phyloP scores from a whole-genome alignment of 129 eudicot species.

The Pseudognaphalium luteoalbum region DNA sequence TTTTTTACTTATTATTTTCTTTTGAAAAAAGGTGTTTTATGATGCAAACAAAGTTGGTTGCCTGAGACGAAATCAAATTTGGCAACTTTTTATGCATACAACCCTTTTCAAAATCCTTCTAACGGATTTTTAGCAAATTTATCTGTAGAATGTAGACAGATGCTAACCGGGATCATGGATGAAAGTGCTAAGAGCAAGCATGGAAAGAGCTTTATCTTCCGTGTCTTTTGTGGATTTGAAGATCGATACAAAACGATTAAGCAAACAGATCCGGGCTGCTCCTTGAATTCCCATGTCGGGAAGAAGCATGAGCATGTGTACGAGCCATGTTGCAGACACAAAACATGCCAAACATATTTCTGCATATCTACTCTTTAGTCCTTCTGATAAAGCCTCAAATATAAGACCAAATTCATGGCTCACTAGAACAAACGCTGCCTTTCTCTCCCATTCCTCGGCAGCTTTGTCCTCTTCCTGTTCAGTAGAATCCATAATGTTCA shows the following conservation, averaged over 20 bases:
- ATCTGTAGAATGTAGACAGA: background rate
- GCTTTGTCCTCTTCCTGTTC: conserved; percentile 68
- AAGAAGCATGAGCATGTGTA: conserved; percentile 68
- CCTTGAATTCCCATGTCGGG: conserved; percentile 78
- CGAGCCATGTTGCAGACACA: conserved; percentile 77
- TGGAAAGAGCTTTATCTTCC: conserved; percentile 67
- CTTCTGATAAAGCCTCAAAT: conserved; percentile 75
- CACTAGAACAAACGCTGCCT: conserved; percentile 62
- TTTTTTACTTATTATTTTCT: background rate
- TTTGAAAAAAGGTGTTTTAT: background rate
- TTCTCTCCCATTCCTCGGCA: conserved; percentile 78
- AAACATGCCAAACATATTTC: conserved; percentile 62
- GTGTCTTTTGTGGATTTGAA: conserved; percentile 64
- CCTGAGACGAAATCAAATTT: background rate
- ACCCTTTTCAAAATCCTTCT: background rate
- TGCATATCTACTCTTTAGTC: conserved; percentile 62
- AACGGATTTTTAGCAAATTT: background rate
- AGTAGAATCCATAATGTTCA: background rate
- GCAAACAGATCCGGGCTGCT: conserved; percentile 74
- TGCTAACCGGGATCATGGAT: conserved; percentile 67
- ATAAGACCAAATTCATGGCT: conserved; percentile 84
- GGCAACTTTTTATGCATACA: too few relatives aligned
- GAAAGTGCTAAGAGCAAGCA: conserved; percentile 78
- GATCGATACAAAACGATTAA: conserved; percentile 59
- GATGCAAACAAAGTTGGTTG: background rate